Evolutionary conservation across 148 eudicot genomes (phyloP), one percentile per base, ranked within the genome.

Genomic region (Chenopodium album): DNA sequence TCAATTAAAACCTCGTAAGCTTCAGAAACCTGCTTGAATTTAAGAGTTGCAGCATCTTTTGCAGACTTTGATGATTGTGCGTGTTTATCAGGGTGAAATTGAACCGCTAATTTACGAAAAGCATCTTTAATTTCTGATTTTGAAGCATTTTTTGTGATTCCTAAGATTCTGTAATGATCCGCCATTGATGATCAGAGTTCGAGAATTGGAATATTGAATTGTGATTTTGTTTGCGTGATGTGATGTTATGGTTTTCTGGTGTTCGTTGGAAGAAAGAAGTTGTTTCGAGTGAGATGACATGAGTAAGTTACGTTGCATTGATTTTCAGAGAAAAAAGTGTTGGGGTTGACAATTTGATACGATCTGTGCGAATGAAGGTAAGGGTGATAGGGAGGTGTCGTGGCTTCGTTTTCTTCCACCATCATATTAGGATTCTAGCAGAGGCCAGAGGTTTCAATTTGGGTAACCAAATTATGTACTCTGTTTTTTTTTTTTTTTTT

Each of bases 11-110:
- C 91, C 78, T 95, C 95, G 67, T 95, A 94, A 10, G 99, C 98
- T 68, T 95, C 94, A 47, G 99, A 92, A 44, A 87, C 85, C 69
- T 86, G 97, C 88, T 95, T 95, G 90, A 94, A 95, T 85, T 83
- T 85, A 56, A 82, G 66, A 26, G 90, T 89, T 20, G 94, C 93
- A 20, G 84, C 64, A 22, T 92, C 95, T 75, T 80, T 79, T 9
- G 90, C 83, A 44, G 87, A 76, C 75, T 94, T 82, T 54, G 97
- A 81, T 0, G 98, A 89, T 9, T 81, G 88, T 0, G 88, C 81
- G 81, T 95, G 99, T 75, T 94, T 93, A 81, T 95, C 99, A 0
- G 99, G 99, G 87, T 95, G 99, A 72, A 90, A 95, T 85, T 94
- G 80, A 56, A 93, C 71, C n/a, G 98, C 98, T 44, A 91, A 67